Percentiles rank a stretch among this genome's conserved stretches.
Conservation (phyloP, 2,329 filamentous ascomycete species). For the Tolypocladium inflatum region DNA sequence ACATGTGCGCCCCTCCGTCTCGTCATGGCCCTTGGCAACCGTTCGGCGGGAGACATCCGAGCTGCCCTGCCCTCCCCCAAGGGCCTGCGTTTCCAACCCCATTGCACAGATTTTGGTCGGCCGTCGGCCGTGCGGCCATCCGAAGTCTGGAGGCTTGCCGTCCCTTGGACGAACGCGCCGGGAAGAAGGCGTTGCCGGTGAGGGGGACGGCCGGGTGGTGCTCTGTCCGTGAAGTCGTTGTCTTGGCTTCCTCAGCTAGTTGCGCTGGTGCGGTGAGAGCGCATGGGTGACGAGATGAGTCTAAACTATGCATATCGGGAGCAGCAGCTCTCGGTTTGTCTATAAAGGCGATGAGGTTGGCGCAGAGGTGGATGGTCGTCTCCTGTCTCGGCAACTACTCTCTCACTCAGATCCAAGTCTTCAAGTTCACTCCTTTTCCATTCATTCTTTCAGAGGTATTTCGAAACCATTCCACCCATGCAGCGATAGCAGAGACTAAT, state of each 20-base stretch:
- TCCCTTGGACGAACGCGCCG: background rate
- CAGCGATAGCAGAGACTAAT: background rate
- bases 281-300: background rate
- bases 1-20: background rate
- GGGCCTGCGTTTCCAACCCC: background rate
- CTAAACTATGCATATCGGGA: background rate
- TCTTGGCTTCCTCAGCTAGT: background rate
- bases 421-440: background rate
- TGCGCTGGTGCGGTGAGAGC: background rate
- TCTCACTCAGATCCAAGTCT: background rate
- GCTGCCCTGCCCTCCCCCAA: background rate
- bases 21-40: background rate
- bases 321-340: background rate
- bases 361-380: background rate
- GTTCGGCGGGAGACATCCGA: background rate
- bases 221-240: background rate
- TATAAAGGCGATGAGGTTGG: background rate
- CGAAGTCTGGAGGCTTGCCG: background rate
- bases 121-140: background rate
- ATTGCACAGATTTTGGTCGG: background rate
- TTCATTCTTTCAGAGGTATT: slow-evolving; percentile 1
- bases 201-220: background rate
- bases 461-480: background rate
- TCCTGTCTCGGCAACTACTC: background rate
- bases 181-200: background rate